A percentile compares a stretch with the other conserved stretches of the same genome.
phyloP scores from a whole-genome alignment of 257 asterid genomes.

The Leonotis leonurus region DNA sequence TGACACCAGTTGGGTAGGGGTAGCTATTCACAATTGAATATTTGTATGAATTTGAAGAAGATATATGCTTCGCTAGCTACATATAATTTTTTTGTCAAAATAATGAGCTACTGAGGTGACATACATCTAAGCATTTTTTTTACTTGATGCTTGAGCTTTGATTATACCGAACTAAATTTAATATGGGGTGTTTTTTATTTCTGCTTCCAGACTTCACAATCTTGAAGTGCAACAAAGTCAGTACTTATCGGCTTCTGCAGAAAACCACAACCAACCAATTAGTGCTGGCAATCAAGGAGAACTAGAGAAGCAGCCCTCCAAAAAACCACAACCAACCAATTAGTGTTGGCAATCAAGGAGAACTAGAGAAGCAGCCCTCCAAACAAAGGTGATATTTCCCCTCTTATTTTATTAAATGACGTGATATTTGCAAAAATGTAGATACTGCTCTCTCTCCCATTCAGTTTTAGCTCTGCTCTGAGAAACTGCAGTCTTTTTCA shows the following conservation, averaged over 20 bases:
- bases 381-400: conserved; percentile 45
- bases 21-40: neutral
- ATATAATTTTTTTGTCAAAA: neutral
- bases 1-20: neutral
- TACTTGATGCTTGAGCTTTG: neutral
- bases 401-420: neutral
- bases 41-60: neutral
- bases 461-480: too few species aligned
- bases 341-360: conserved; percentile 31
- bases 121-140: neutral
- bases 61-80: neutral
- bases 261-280: conserved; percentile 32
- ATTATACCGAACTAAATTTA: neutral
- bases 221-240: conserved; percentile 83
- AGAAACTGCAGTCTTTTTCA: too few species aligned
- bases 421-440: conserved; percentile 6
- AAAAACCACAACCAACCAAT: conserved; percentile 35
- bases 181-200: conserved; percentile 6
- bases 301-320: conserved; percentile 30
- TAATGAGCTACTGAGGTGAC: conserved; percentile 2
- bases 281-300: conserved; percentile 33
- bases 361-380: conserved; percentile 32
- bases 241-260: conserved; percentile 33
- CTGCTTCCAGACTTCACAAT: conserved; percentile 51
- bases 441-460: too few species aligned